Evolutionary conservation across 1,139 yeast species (phyloP).

Genomic region (Debaryomyces singareniensis): DNA sequence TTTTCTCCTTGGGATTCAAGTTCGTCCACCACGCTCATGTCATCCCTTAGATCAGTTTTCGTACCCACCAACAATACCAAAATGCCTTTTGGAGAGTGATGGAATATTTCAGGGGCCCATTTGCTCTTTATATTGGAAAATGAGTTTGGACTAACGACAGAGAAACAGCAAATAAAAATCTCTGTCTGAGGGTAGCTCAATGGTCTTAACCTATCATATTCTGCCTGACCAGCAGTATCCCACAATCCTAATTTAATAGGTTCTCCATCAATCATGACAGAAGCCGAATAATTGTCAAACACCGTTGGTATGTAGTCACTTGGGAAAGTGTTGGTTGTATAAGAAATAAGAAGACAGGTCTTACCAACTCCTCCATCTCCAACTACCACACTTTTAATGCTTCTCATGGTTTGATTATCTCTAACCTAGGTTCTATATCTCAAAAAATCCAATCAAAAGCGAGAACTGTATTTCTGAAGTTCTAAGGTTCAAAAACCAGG

Average conservation of each 20-base stretch:
- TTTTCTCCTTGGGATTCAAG: constrained; percentile 55
- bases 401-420: constrained; percentile 55
- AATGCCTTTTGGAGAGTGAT: constrained; percentile 74
- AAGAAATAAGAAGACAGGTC: constrained; percentile 80
- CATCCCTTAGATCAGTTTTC: constrained; percentile 79
- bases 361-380: constrained; percentile 98
- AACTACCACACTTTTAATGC: constrained; percentile 90
- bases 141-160: constrained; percentile 76
- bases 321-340: constrained; percentile 91
- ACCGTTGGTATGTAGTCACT: constrained; percentile 94
- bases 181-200: constrained; percentile 91
- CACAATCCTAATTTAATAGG: constrained; percentile 80
- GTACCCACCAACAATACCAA: constrained; percentile 81
- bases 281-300: constrained; percentile 84
- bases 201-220: constrained; percentile 87
- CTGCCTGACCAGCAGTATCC: constrained; percentile 99
- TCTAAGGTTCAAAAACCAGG: too few species aligned
- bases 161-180: constrained; percentile 80
- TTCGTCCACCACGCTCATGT: constrained; percentile 68
- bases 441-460: too few species aligned
- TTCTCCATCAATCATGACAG: constrained; percentile 77
- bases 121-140: constrained; percentile 67
- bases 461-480: too few species aligned
- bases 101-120: constrained; percentile 87
- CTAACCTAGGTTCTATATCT: too few species aligned